Evolutionary conservation across 75 land plant species (phyloP).

Genomic region (Larix kaempferi): DNA sequence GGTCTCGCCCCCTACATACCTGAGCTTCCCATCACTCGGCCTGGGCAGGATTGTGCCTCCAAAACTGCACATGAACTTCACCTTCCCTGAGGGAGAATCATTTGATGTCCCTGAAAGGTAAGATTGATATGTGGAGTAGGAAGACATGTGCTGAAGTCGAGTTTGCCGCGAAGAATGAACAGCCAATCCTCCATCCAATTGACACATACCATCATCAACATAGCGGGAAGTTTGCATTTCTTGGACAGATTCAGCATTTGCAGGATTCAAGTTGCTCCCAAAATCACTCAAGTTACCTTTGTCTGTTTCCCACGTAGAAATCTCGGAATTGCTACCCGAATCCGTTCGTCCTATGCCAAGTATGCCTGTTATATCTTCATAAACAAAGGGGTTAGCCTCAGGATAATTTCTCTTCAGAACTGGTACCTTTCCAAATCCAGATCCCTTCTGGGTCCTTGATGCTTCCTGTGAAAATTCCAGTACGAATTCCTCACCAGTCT

Average conservation of each 20-base stretch:
- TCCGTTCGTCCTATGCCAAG: slow-evolving; percentile 39
- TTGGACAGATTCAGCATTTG: slow-evolving; percentile 1
- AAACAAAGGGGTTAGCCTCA: slow-evolving; percentile 25
- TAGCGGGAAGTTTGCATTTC: slow-evolving; percentile 1
- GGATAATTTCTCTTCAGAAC: slow-evolving; percentile 1
- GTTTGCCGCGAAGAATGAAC: slow-evolving; percentile 5
- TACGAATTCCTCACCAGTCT: slow-evolving; percentile 79
- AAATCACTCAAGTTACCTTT: slow-evolving; percentile 25
- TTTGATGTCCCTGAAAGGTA: slow-evolving; percentile 38
- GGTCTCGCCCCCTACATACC: slow-evolving; percentile 92
- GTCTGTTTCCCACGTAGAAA: slow-evolving; percentile 25
- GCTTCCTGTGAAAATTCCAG: slow-evolving; percentile 70
- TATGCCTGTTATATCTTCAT: slow-evolving; percentile 47
- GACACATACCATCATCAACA: slow-evolving; percentile 10
- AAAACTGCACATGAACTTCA: slow-evolving; percentile 75
- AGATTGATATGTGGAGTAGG: background rate
- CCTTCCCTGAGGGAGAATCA: slow-evolving; percentile 26
- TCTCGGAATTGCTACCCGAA: slow-evolving; percentile 53
- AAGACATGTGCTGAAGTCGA: background rate
- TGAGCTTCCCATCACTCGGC: slow-evolving; percentile 82
- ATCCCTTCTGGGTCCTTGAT: slow-evolving; percentile 22
- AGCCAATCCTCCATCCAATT: background rate
- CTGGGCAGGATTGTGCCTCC: slow-evolving; percentile 83
- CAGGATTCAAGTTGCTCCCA: slow-evolving; percentile 23
- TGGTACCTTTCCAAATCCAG: slow-evolving; percentile 3